These are phyloP conservation scores for Aspergillus sp. DNA, from an alignment of 2,329 filamentous ascomycete genomes.

Conservation along the genomic window DNA sequence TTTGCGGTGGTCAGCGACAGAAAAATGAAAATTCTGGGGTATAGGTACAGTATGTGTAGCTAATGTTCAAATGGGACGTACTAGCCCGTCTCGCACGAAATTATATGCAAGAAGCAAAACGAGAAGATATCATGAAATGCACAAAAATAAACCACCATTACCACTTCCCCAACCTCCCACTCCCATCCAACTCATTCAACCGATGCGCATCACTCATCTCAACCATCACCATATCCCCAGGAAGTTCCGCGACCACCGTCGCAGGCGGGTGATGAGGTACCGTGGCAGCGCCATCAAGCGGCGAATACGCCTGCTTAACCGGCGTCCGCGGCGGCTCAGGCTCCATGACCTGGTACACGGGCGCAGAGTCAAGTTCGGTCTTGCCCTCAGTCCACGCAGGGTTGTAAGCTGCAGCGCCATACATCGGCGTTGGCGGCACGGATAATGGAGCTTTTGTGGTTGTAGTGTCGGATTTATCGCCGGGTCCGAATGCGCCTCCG, in stretches of 20 bases:
- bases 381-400: background rate
- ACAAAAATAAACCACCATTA: background rate
- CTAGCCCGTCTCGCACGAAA: no score
- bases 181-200: background rate
- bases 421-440: background rate
- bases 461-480: background rate
- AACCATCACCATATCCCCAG: background rate
- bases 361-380: background rate
- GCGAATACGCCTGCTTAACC: background rate
- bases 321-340: background rate
- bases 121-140: no score
- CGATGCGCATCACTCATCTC: background rate
- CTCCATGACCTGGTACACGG: background rate
- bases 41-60: no score
- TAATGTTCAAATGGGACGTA: no score
- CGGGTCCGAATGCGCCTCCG: no score
- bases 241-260: background rate
- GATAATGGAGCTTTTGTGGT: background rate
- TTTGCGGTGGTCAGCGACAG: no score
- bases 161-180: background rate
- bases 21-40: no score
- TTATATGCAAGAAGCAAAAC: no score
- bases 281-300: background rate
- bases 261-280: background rate
- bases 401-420: background rate